Base-by-base conservation (phyloP, 495 filamentous ascomycete species). In the Xylaria flabelliformis region DNA sequence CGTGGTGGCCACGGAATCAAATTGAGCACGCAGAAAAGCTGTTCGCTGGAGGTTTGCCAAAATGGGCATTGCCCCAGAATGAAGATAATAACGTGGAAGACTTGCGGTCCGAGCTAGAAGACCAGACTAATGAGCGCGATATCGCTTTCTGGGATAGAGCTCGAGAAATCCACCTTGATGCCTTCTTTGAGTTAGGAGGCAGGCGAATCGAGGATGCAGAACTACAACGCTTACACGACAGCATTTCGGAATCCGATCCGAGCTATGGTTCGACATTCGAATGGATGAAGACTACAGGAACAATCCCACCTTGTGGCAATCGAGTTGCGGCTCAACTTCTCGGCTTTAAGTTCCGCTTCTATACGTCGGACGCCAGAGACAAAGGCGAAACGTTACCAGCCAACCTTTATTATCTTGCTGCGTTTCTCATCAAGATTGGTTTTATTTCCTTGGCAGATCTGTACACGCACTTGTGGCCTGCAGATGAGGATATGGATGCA, bases 271-370 rank as follows among this genome's bases (percentile, higher is more conserved):
- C 76, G 1, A 85, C 86, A 42, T 83, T 86, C 65, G 84, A 84
- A 26, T 97, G 94, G 93, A 92, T 96, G 66, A 86, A 88, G 74
- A 84, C 86, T 68, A 97, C 95, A 12, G 89, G 90, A 68, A 97
- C 93, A 0, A 80, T 94, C 21, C 94, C 94, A 19, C 93, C 95
- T 1, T 83, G 88, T 56, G 97, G 97, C 58, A 99, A 97, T 76
- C 88, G 90, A 51, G 91, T 95, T 68, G 97, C 97, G 1, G 97
- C 97, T 13, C 95, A 98, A 78, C 87, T 99, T 36, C 89, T 99
- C 34, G 97, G 97, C 9, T 98, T 99, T 87, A 99, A 99, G 79
- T 88, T 99, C 59, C 92, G 94, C 39, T 98, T 97, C 82, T 99
- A 99, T 77, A 86, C 89, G 39, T 92, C 92, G 8, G 84, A 88